Percentiles rank a stretch among this genome's conserved stretches.
These are phyloP conservation scores for Coccinonectria pachysandricola DNA, from an alignment of 2,329 filamentous ascomycete genomes.

Conservation along the genomic window DNA sequence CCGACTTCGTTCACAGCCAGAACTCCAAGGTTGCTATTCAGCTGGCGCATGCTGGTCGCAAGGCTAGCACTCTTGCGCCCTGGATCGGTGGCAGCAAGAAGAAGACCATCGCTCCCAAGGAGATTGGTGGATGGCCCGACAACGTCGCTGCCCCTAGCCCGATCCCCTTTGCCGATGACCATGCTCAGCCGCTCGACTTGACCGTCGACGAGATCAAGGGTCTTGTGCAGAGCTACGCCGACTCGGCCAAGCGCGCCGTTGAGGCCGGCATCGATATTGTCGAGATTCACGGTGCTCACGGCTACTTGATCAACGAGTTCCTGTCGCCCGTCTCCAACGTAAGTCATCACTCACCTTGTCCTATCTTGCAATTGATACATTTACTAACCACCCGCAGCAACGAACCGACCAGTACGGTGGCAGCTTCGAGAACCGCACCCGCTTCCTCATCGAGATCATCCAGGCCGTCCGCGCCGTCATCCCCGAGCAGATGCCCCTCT, in stretches of 20 bases:
- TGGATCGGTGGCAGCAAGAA: slow-evolving; percentile 48
- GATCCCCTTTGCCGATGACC: slow-evolving; percentile 49
- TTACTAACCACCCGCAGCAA: slow-evolving; percentile 23
- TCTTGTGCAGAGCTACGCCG: slow-evolving; percentile 52
- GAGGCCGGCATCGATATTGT: slow-evolving; percentile 66
- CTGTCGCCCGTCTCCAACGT: slow-evolving; percentile 48
- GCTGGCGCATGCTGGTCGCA: slow-evolving; percentile 69
- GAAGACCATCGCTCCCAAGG: slow-evolving; percentile 41
- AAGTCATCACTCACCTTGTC: slow-evolving; percentile 10
- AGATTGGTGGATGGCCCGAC: slow-evolving; percentile 45
- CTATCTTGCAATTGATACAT: background rate
- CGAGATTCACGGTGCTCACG: slow-evolving; percentile 56
- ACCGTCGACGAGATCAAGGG: slow-evolving; percentile 56
- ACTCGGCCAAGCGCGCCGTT: slow-evolving; percentile 48
- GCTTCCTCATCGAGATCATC: slow-evolving; percentile 47
- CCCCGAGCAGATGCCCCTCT: slow-evolving; percentile 43
- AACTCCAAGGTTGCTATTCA: slow-evolving; percentile 69
- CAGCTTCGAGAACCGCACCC: slow-evolving; percentile 53
- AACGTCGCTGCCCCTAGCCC: slow-evolving; percentile 42
- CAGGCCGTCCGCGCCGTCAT: slow-evolving; percentile 40
- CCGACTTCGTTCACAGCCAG: slow-evolving; percentile 73
- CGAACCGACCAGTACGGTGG: slow-evolving; percentile 58
- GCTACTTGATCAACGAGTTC: slow-evolving; percentile 59
- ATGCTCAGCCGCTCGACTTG: slow-evolving; percentile 56
- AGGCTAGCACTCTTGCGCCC: slow-evolving; percentile 49